Evolutionary conservation across 768 basidiomycete species (phyloP).

Genomic region (Lactarius vividus): DNA sequence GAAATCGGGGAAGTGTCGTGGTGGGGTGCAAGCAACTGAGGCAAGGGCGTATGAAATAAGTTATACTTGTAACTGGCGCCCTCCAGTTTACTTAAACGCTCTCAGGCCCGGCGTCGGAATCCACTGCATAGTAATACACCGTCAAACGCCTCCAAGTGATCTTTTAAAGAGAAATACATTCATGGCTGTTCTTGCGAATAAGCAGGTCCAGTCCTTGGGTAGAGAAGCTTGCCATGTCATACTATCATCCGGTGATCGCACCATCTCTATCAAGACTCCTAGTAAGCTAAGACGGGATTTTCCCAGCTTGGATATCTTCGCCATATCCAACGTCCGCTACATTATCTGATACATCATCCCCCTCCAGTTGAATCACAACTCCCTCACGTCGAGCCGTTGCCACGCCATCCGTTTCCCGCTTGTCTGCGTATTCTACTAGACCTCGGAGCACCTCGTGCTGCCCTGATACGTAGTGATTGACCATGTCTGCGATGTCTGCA

Average conservation of each 20-base stretch:
- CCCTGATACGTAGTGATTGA: slow-evolving; percentile 59
- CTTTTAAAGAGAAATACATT: too few species aligned
- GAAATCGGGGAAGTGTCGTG: background rate
- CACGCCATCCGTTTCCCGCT: slow-evolving; percentile 48
- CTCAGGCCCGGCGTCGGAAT: background rate
- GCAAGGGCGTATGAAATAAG: background rate
- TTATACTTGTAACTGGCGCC: background rate
- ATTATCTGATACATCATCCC: slow-evolving; percentile 21
- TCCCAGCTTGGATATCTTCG: background rate
- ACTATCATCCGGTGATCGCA: background rate
- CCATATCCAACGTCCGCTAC: background rate
- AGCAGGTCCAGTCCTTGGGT: background rate
- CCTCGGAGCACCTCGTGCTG: slow-evolving; percentile 34
- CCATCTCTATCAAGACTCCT: too few species aligned
- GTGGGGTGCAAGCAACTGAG: background rate
- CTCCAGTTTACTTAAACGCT: background rate
- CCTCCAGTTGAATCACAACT: slow-evolving; percentile 52
- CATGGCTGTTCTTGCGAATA: background rate
- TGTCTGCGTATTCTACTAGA: slow-evolving; percentile 47
- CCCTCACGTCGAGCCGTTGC: slow-evolving; percentile 50
- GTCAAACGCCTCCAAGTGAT: background rate
- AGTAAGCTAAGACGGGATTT: too few species aligned
- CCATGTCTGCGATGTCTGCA: slow-evolving; percentile 61
- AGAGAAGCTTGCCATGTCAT: background rate
- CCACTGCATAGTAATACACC: background rate